Base-by-base conservation (phyloP, 139 green algal species). In the Volvox reticuliferus region DNA sequence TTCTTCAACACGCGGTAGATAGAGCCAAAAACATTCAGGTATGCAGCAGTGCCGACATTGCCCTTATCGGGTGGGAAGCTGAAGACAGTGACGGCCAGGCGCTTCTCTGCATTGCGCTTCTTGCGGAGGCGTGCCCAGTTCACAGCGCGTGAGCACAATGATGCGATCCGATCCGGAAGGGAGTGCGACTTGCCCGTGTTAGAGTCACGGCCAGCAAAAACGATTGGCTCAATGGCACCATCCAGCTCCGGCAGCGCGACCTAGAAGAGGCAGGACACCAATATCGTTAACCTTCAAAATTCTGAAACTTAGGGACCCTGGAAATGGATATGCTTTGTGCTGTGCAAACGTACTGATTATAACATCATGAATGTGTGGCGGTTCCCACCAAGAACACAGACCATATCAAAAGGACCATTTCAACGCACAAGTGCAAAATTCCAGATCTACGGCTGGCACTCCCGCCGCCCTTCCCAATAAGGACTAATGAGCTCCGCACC, bases 21-120 rank as follows among this genome's bases (percentile, higher is more conserved):
- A 93, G 97, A 99, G 79, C 98, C 97, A 93, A 99, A 99, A 18
- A 99, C 98, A 89, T 99, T 99, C 80, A 99, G 96, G 97, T 99
- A 99, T 73, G 98, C 98, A 61, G 98, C 98, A 32, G 98, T 99
- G 88, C 98, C 98, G 17, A 99, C 98, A 90, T 99, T 99, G 94
- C 98, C 98, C 96, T 99, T 99, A 96, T 99, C 98, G 30, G 98
- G 98, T 19, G 98, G 98, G 96, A 99, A 99, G 93, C 91, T 97
- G 98, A 99, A 99, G 24, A 99, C 98, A 12, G 98, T 99, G 94
- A 99, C 96, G 73, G 93, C 91, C 69, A 99, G 93, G 95, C 98
- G 99, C 98, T 99, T 99, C 37, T 99, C 96, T 0, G 93, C 90
- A 65, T 97, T 97, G 88, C 96, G 95, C 96, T 99, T 99, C 91